phyloP scores from a whole-genome alignment of 352 stramenopile species.

The Pythium grandisporangium region DNA sequence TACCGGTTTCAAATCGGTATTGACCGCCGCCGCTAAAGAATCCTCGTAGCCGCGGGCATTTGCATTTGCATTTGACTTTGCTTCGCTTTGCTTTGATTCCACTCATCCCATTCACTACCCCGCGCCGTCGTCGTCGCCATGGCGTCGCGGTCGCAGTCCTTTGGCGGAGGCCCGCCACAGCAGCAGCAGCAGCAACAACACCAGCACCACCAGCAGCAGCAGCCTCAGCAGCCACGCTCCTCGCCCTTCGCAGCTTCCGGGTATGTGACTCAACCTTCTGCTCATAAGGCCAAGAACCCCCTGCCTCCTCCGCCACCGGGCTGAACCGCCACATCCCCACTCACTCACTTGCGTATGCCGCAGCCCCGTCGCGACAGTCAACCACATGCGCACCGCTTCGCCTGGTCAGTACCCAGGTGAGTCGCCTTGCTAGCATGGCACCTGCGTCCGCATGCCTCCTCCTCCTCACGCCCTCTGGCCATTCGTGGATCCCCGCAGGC shows the following conservation, averaged over 20 bases:
- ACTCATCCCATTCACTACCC: too few relatives aligned
- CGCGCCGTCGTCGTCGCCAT: neutral
- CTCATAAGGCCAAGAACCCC: neutral
- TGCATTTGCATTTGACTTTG: too few relatives aligned
- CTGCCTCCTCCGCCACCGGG: neutral
- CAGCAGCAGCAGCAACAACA: neutral
- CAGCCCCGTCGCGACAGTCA: slow-evolving; percentile 23
- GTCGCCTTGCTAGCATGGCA: too few relatives aligned
- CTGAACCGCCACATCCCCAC: too few relatives aligned
- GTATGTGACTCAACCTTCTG: neutral
- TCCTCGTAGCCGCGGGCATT: too few relatives aligned
- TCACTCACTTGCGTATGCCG: neutral
- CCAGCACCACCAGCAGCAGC: neutral
- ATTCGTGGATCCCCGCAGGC: slow-evolving; percentile 7
- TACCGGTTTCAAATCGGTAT: too few relatives aligned
- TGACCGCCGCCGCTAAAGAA: too few relatives aligned
- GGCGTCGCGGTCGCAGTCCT: neutral
- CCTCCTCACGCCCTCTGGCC: neutral
- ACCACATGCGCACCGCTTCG: slow-evolving; percentile 14
- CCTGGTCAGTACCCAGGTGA: slow-evolving; percentile 17
- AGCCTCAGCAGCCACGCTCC: neutral
- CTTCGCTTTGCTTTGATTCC: neutral
- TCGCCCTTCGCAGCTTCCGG: slow-evolving; percentile 3
- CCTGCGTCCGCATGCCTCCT: neutral
- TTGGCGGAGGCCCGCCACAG: neutral